Conservation (phyloP, 768 basidiomycete species). For the Pisolithus albus region DNA sequence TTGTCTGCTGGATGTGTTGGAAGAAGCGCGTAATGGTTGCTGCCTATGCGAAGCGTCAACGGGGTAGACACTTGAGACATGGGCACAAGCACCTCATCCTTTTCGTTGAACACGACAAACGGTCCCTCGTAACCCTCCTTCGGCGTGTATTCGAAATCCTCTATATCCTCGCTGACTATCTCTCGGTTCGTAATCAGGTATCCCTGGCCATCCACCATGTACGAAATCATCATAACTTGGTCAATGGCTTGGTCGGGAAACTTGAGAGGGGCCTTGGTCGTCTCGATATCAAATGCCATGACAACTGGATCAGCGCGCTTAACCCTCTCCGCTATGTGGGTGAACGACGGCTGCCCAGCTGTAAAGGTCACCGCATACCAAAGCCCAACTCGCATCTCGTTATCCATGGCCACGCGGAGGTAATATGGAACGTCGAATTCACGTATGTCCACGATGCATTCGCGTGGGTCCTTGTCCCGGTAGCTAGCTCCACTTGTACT, state of each 20-base stretch:
- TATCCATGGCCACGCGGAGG: slow-evolving; percentile 98
- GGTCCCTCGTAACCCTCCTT: slow-evolving; percentile 97
- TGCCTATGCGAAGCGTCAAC: slow-evolving; percentile 42
- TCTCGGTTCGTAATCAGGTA: slow-evolving; percentile 97
- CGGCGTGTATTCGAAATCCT: slow-evolving; percentile 98
- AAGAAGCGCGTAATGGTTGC: slow-evolving; percentile 84
- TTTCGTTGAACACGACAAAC: slow-evolving; percentile 91
- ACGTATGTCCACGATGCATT: slow-evolving; percentile 88
- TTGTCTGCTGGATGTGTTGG: slow-evolving; percentile 88
- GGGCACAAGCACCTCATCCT: slow-evolving; percentile 62
- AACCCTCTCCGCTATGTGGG: slow-evolving; percentile 71
- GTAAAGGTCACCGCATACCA: slow-evolving; percentile 91
- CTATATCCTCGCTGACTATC: slow-evolving; percentile 95
- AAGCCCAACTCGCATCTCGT: slow-evolving; percentile 93
- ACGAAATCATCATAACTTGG: slow-evolving; percentile 99
- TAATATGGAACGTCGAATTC: slow-evolving; percentile 98
- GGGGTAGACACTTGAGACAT: background rate
- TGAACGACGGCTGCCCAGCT: slow-evolving; percentile 71
- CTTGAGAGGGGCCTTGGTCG: slow-evolving; percentile 98
- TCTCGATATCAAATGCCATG: slow-evolving; percentile 99
- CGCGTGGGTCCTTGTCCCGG: slow-evolving; percentile 75
- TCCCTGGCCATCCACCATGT: slow-evolving; percentile 98
- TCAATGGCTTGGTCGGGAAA: slow-evolving; percentile 94
- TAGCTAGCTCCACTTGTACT: slow-evolving; percentile 34
- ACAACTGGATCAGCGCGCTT: slow-evolving; percentile 99